Conservation (phyloP, 2,329 filamentous ascomycete genomes). For the Diaporthe amygdali region DNA sequence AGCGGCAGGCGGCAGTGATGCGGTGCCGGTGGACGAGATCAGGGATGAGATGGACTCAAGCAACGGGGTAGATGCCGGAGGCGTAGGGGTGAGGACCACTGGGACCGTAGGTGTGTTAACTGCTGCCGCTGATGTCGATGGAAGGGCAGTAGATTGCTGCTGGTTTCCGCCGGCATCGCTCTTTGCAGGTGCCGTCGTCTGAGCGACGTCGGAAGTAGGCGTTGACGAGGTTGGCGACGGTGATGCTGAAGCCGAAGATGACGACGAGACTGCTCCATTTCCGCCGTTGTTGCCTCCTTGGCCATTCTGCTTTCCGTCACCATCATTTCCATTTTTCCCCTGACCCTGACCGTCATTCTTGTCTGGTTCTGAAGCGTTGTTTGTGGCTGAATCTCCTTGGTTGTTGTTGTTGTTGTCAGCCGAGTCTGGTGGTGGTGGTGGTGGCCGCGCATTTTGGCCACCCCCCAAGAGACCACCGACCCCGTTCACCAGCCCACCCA, state of each 20-base stretch:
- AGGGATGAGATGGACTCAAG: conserved; percentile 20
- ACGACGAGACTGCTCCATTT: background rate
- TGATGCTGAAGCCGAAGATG: background rate
- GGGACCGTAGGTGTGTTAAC: background rate
- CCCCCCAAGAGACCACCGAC: conserved; percentile 19
- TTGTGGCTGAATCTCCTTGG: background rate
- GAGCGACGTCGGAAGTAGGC: background rate
- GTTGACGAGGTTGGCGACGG: background rate
- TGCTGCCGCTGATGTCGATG: background rate
- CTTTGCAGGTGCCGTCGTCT: background rate
- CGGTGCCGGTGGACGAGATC: conserved; percentile 17
- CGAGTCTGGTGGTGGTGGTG: background rate
- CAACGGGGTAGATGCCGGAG: conserved; percentile 2
- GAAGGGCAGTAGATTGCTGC: background rate
- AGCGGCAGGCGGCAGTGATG: background rate
- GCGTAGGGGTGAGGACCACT: background rate
- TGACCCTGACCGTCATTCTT: background rate
- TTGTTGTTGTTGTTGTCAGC: background rate
- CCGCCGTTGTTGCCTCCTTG: background rate
- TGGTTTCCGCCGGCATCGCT: background rate
- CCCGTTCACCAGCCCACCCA: background rate
- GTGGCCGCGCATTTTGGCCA: background rate
- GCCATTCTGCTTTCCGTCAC: background rate
- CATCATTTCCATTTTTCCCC: background rate
- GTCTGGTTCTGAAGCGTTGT: background rate